Evolutionary conservation across 2,329 filamentous ascomycete genomes (phyloP).

Genomic region (Aspergillus japonicus): DNA sequence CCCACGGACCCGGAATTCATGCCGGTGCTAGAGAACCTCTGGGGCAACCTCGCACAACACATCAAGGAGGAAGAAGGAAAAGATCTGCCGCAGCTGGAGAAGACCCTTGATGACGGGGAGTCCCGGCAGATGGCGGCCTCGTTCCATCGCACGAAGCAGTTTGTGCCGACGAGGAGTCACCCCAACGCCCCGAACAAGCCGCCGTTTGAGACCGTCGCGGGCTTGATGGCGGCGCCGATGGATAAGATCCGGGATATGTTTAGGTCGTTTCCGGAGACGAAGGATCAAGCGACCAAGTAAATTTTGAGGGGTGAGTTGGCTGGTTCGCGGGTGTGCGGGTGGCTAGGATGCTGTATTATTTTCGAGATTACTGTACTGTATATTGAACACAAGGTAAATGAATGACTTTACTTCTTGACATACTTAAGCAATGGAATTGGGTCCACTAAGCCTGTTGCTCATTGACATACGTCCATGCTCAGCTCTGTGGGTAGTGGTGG

Average conservation of each 20-base stretch:
- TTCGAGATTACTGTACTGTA: too few relatives aligned
- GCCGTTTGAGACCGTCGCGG: constrained; percentile 56
- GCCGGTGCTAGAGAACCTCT: constrained; percentile 42
- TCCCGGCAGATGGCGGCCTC: constrained; percentile 40
- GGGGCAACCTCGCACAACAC: constrained; percentile 44
- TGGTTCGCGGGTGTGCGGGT: too few relatives aligned
- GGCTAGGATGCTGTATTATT: too few relatives aligned
- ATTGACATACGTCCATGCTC: too few relatives aligned
- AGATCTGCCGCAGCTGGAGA: constrained; percentile 50
- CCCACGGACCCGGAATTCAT: constrained; percentile 41
- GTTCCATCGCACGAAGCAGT: constrained; percentile 53
- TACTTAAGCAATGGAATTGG: too few relatives aligned
- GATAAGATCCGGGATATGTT: constrained; percentile 56
- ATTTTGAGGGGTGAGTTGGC: too few relatives aligned
- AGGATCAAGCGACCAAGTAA: background rate
- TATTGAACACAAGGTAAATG: too few relatives aligned
- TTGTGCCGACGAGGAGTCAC: constrained; percentile 54
- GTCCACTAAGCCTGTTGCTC: too few relatives aligned
- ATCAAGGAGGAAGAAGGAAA: constrained; percentile 52
- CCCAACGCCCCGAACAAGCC: constrained; percentile 51
- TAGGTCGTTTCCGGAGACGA: constrained; percentile 2
- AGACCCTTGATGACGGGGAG: constrained; percentile 33
- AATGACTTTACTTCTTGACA: too few relatives aligned
- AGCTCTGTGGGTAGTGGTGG: too few relatives aligned
- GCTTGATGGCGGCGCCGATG: constrained; percentile 55